phyloP scores from a whole-genome alignment of 164 flowering plant species.

The Euptelea pleiosperma region DNA sequence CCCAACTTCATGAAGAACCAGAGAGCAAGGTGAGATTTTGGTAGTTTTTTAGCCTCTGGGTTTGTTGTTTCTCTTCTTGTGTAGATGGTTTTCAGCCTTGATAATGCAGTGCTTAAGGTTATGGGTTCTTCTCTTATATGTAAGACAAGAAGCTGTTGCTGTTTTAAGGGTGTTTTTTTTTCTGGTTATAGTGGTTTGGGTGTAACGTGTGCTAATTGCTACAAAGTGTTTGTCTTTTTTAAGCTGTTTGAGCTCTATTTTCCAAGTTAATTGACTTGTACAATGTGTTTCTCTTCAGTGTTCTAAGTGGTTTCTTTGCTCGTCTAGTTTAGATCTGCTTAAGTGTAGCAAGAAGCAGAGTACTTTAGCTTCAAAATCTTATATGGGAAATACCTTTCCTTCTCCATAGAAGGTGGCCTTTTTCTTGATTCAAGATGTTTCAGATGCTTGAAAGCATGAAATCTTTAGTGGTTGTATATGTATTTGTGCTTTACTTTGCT shows the following conservation, averaged over 20 bases:
- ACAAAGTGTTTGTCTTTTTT: neutral
- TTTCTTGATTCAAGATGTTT: slow-evolving; percentile 2
- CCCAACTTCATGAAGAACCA: slow-evolving; percentile 85
- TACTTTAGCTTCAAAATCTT: neutral
- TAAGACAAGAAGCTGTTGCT: neutral
- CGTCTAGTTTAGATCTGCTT: neutral
- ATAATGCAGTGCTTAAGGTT: slow-evolving; percentile 1
- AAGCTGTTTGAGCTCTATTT: slow-evolving; percentile 10
- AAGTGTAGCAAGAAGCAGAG: neutral
- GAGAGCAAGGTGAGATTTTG: slow-evolving; percentile 61
- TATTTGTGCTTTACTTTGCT: neutral
- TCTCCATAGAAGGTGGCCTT: no score
- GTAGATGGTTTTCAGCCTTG: neutral
- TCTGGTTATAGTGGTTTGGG: neutral
- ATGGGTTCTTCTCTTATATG: neutral
- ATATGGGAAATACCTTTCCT: no score
- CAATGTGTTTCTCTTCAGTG: neutral
- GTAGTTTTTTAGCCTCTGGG: neutral
- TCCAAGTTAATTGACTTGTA: slow-evolving; percentile 6
- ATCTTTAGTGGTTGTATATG: neutral
- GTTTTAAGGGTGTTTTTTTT: neutral
- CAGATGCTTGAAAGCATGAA: neutral
- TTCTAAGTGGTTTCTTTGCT: slow-evolving; percentile 2
- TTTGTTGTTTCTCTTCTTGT: neutral
- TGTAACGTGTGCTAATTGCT: neutral